Conservation (phyloP, 2,329 filamentous ascomycete genomes). For the Nemania serpens region DNA sequence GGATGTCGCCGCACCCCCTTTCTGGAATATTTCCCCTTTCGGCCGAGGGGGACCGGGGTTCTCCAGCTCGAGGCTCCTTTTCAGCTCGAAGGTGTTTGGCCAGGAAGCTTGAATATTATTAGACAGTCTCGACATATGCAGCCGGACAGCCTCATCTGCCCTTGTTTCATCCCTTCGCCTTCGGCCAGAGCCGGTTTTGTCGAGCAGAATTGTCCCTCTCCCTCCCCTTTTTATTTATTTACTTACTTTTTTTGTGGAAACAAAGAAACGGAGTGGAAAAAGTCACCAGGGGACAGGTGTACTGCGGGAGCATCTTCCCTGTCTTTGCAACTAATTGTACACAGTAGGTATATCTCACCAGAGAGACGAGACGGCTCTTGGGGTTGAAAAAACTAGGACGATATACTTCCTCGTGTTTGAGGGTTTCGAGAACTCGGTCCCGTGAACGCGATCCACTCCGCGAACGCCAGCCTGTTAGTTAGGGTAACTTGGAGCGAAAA, state of each 20-base stretch:
- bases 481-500: neutral
- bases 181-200: neutral
- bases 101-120: constrained; percentile 2
- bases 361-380: neutral
- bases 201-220: neutral
- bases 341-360: neutral
- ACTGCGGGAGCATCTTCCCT: too few species aligned
- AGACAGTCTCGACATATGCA: neutral
- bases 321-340: constrained; percentile 11
- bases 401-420: neutral
- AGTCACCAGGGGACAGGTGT: too few species aligned
- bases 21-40: constrained; percentile 30
- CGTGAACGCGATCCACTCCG: constrained; percentile 5
- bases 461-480: neutral
- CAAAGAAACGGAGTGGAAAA: too few species aligned
- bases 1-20: constrained; percentile 6
- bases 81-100: constrained; percentile 12
- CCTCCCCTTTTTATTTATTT: too few species aligned
- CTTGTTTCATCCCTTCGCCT: constrained; percentile 13
- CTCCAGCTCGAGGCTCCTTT: neutral
- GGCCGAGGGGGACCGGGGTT: constrained; percentile 8
- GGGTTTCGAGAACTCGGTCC: constrained; percentile 1
- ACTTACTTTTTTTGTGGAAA: too few species aligned
- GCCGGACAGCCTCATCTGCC: constrained; percentile 16
- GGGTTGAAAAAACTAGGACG: neutral